Evolutionary conservation across 805 yeast species (phyloP).

Genomic region (Starmerella etchellsii): DNA sequence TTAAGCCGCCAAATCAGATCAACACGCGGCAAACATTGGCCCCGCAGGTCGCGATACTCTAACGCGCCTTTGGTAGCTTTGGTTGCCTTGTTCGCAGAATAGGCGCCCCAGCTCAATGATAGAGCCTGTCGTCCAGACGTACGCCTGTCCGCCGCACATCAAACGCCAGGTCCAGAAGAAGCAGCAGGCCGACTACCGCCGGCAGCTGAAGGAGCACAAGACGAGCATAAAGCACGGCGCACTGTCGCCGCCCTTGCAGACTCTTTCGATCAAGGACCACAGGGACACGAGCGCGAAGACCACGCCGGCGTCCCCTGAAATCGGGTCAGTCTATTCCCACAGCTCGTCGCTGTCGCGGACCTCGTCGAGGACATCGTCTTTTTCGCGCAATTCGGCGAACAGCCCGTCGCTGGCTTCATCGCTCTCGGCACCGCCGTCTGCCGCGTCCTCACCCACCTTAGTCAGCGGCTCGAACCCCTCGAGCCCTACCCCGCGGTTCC

Average conservation of each 20-base stretch:
- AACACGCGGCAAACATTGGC: too few relatives aligned
- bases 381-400: too few relatives aligned
- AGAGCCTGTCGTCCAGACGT: slow-evolving; percentile 22
- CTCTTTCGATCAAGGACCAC: not conserved
- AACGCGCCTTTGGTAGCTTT: too few relatives aligned
- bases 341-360: not conserved
- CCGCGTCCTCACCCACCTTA: not conserved
- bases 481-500: not conserved
- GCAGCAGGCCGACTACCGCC: slow-evolving; percentile 2
- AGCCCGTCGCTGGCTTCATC: not conserved
- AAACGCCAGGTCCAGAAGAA: slow-evolving; percentile 12
- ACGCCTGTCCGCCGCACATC: slow-evolving; percentile 21
- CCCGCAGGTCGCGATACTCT: too few relatives aligned
- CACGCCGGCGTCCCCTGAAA: not conserved
- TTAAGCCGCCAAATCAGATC: too few relatives aligned
- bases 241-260: too few relatives aligned
- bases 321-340: too few relatives aligned
- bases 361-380: too few relatives aligned
- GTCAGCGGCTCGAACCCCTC: not conserved
- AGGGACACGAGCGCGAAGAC: not conserved
- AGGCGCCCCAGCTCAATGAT: too few relatives aligned
- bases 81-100: too few relatives aligned
- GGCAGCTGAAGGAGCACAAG: not conserved
- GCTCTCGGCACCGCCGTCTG: not conserved
- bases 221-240: too few relatives aligned